Conservation (phyloP, 2,329 filamentous ascomycete species). For the Aureobasidium melanogenum region DNA sequence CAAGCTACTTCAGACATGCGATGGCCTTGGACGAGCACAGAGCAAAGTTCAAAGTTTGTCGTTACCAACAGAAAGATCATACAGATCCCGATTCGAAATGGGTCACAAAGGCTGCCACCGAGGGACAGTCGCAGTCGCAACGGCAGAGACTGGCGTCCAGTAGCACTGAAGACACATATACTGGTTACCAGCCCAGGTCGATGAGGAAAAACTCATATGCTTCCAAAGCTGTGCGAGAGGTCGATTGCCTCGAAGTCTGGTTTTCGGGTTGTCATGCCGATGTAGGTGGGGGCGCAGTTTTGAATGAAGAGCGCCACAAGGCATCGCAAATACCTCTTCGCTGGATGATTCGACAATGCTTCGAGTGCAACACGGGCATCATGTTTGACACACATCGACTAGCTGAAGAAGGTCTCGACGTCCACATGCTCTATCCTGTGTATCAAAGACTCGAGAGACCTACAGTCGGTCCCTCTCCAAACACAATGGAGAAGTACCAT, state of each 20-base stretch:
- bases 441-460: conserved; percentile 28
- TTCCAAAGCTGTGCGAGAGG: neutral
- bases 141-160: neutral
- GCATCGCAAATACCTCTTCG: conserved; percentile 37
- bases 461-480: conserved; percentile 27
- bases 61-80: conserved; percentile 26
- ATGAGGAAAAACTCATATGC: conserved; percentile 20
- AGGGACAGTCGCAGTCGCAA: neutral
- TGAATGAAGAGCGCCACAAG: conserved; percentile 34
- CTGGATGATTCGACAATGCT: conserved; percentile 42
- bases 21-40: conserved; percentile 37
- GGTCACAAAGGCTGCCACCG: conserved; percentile 15
- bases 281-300: conserved; percentile 37
- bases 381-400: conserved; percentile 32
- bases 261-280: conserved; percentile 37
- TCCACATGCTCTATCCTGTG: conserved; percentile 32
- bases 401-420: conserved; percentile 34
- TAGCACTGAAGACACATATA: neutral
- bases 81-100: conserved; percentile 13
- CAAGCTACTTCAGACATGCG: conserved; percentile 34
- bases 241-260: conserved; percentile 31
- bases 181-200: neutral
- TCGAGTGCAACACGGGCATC: conserved; percentile 39
- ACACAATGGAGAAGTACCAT: conserved; percentile 29
- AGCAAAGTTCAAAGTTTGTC: conserved; percentile 36